A percentile compares a stretch with the other conserved stretches of the same genome.
phyloP scores from a whole-genome alignment of 2,329 filamentous ascomycete genomes.

The Diaporthe ilicicola region DNA sequence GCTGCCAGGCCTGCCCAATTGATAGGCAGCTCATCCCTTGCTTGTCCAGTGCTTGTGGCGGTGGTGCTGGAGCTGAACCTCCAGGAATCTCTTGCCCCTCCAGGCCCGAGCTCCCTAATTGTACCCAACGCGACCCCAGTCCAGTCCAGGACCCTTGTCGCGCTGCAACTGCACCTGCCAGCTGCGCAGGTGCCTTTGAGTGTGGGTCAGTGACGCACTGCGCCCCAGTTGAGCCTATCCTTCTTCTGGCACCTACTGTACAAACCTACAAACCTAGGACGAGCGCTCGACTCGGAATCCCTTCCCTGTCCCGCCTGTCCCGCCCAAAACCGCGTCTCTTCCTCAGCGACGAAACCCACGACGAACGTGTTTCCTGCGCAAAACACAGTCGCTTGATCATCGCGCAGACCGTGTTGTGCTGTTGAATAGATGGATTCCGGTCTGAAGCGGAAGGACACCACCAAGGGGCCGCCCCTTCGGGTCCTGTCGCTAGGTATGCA shows the following conservation, averaged over 20 bases:
- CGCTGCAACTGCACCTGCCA: background rate
- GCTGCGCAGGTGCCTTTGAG: constrained; percentile 1
- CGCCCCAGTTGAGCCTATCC: constrained; percentile 15
- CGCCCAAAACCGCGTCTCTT: background rate
- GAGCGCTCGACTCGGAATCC: constrained; percentile 11
- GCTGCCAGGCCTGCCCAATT: background rate
- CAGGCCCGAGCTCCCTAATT: constrained; percentile 10
- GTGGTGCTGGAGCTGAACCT: background rate
- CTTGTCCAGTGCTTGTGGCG: constrained; percentile 12
- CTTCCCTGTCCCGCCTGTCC: constrained; percentile 11
- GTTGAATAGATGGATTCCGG: constrained; percentile 58
- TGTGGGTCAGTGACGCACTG: constrained; percentile 28
- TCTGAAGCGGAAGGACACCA: constrained; percentile 90
- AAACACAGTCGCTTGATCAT: background rate
- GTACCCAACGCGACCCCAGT: background rate
- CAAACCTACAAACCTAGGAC: constrained; percentile 16
- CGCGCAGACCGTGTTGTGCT: constrained; percentile 1
- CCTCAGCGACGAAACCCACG: constrained; percentile 4
- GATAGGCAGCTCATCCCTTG: constrained; percentile 4
- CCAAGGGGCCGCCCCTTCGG: constrained; percentile 90
- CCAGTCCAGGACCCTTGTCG: constrained; percentile 6
- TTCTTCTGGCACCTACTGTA: constrained; percentile 4
- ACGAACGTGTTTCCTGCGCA: background rate
- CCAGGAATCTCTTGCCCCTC: background rate
- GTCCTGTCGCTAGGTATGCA: constrained; percentile 85